These are phyloP conservation scores for Cenchrus purpureus DNA, from an alignment of 176 grass and related monocot species.

Conservation along the genomic window DNA sequence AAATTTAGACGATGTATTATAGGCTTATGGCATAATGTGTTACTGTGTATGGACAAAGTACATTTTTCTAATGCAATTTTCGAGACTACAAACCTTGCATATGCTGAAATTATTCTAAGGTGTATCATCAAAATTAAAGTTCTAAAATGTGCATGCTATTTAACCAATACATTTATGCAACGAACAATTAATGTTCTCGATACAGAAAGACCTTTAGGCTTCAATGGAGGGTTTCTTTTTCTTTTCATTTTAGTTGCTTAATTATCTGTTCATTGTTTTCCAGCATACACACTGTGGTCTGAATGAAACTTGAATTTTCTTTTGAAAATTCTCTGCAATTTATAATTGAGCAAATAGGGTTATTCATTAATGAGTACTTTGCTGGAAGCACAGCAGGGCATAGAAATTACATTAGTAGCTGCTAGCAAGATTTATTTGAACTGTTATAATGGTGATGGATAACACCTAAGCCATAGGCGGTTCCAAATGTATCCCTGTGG, in stretches of 20 bases:
- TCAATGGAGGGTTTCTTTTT: neutral
- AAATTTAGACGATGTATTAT: neutral
- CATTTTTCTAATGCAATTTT: neutral
- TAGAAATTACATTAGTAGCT: slow-evolving; percentile 10
- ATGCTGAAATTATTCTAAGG: neutral
- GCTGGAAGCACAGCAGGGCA: slow-evolving; percentile 14
- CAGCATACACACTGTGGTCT: neutral
- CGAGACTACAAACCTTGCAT: neutral
- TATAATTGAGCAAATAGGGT: neutral
- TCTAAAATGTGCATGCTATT: neutral
- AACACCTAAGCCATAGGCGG: neutral
- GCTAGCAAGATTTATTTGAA: slow-evolving; percentile 3
- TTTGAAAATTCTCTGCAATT: neutral
- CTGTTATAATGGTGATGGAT: slow-evolving; percentile 1
- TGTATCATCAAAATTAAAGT: neutral
- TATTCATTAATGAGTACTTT: neutral
- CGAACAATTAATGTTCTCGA: neutral
- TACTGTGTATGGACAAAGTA: too few relatives aligned
- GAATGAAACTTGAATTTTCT: neutral
- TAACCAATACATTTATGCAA: neutral
- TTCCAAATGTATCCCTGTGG: neutral
- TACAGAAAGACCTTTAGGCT: neutral
- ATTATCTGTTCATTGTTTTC: neutral
- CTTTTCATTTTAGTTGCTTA: neutral
- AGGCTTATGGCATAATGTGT: too few relatives aligned